phyloP scores from a whole-genome alignment of 306 rosid genomes.

The Castanea mollissima region DNA sequence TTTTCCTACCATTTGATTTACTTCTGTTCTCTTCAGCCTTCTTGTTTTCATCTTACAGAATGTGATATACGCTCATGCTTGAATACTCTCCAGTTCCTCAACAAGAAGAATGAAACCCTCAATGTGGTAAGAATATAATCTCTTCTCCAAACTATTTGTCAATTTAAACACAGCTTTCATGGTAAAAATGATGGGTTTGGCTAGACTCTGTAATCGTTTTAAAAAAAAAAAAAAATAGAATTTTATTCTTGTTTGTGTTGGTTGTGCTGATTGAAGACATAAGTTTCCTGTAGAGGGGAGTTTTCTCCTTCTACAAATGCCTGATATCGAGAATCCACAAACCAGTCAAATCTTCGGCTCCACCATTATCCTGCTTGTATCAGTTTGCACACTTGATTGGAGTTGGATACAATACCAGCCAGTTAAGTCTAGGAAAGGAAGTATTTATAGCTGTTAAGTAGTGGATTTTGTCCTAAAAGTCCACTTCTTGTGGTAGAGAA shows the following conservation, averaged over 20 bases:
- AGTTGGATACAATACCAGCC: not conserved
- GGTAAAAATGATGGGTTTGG: not conserved
- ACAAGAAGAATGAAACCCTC: conserved; percentile 81
- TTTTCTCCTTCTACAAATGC: not conserved
- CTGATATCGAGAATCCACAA: not conserved
- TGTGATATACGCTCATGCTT: conserved; percentile 97
- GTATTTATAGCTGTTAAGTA: conserved; percentile 5
- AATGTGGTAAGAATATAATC: conserved; percentile 56
- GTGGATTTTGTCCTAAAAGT: not conserved
- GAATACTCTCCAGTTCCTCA: conserved; percentile 90
- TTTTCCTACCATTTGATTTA: conserved; percentile 19
- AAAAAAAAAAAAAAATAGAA: not conserved
- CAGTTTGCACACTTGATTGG: not conserved
- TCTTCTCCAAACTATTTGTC: conserved; percentile 3
- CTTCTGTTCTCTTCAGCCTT: conserved; percentile 16
- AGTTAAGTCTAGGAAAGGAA: not conserved
- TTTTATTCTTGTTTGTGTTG: conserved; percentile 7
- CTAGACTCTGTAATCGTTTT: not conserved
- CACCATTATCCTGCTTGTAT: not conserved
- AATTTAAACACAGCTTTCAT: not conserved
- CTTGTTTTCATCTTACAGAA: conserved; percentile 46
- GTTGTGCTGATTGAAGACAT: conserved; percentile 1
- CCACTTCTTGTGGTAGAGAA: not conserved
- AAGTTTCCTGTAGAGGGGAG: conserved; percentile 12
- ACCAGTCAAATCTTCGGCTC: no score